phyloP scores from a whole-genome alignment of 148 eudicot genomes.

The Silene uniflora region DNA sequence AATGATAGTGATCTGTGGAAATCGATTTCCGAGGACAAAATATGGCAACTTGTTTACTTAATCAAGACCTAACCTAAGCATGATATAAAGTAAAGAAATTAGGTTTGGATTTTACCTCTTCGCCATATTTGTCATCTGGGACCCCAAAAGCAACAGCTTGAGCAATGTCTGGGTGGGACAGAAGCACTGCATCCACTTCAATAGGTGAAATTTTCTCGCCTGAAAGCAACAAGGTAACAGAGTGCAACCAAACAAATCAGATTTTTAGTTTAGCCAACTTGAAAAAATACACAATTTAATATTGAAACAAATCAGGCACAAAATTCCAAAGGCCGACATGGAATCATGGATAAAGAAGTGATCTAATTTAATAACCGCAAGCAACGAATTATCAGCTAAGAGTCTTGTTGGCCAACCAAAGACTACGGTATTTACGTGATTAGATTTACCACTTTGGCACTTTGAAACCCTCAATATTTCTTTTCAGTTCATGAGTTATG shows the following conservation, averaged over 20 bases:
- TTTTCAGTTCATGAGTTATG: not conserved
- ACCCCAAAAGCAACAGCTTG: constrained; percentile 97
- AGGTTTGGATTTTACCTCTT: constrained; percentile 59
- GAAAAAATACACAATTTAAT: not conserved
- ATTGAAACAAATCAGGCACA: not conserved
- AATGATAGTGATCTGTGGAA: constrained; percentile 1
- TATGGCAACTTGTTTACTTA: constrained; percentile 2
- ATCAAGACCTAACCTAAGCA: not conserved
- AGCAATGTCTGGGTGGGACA: constrained; percentile 77
- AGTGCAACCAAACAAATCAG: constrained; percentile 19
- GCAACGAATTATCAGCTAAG: not conserved
- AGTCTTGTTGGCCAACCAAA: constrained; percentile 7
- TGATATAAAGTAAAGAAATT: not conserved
- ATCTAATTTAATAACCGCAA: not conserved
- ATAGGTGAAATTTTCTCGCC: constrained; percentile 98
- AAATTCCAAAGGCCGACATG: not conserved
- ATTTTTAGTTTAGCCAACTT: constrained; percentile 10
- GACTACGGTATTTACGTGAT: not conserved
- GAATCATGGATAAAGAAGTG: not conserved
- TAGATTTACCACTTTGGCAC: not conserved
- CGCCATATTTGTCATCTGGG: constrained; percentile 96
- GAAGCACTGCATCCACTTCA: constrained; percentile 86
- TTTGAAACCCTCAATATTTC: not conserved
- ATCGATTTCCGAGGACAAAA: not conserved
- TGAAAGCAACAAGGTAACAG: constrained; percentile 28